A percentile compares a stretch with the other conserved stretches of the same genome.
These are phyloP conservation scores for Aphanomyces euteiches DNA, from an alignment of 352 stramenopile species.

Conservation along the genomic window DNA sequence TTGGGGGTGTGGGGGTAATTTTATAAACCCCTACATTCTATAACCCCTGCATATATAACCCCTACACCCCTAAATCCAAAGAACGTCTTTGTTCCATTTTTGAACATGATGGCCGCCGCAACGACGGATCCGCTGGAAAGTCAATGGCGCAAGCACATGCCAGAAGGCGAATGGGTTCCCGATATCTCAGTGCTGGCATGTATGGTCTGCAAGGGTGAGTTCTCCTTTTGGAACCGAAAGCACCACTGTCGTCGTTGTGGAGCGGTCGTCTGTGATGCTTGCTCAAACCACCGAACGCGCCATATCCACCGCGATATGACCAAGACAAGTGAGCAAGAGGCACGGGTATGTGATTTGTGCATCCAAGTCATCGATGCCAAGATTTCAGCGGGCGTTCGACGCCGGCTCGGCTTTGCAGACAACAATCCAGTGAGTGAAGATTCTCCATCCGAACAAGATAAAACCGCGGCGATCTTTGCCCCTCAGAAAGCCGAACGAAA, in stretches of 20 bases:
- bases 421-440: constrained; percentile 40
- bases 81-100: no score
- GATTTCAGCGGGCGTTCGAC: constrained; percentile 63
- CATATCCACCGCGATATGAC: constrained; percentile 71
- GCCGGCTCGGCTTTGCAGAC: constrained; percentile 51
- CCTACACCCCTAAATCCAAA: no score
- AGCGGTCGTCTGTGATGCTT: constrained; percentile 71
- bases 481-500: constrained; percentile 31
- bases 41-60: no score
- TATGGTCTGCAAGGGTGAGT: constrained; percentile 81
- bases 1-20: no score
- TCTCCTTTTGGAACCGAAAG: constrained; percentile 81
- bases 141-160: constrained; percentile 84
- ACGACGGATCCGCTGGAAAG: constrained; percentile 70
- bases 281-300: constrained; percentile 70
- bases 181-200: constrained; percentile 73
- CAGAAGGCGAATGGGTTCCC: constrained; percentile 80
- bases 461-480: constrained; percentile 39
- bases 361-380: constrained; percentile 85
- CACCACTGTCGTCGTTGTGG: constrained; percentile 87
- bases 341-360: constrained; percentile 73
- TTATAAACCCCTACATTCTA: no score
- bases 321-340: constrained; percentile 50
- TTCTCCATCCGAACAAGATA: constrained; percentile 38
- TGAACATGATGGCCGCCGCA: no score